Percentiles rank a stretch among this genome's conserved stretches.
phyloP scores from a whole-genome alignment of 345 rosid species.

The Populus ilicifolia region DNA sequence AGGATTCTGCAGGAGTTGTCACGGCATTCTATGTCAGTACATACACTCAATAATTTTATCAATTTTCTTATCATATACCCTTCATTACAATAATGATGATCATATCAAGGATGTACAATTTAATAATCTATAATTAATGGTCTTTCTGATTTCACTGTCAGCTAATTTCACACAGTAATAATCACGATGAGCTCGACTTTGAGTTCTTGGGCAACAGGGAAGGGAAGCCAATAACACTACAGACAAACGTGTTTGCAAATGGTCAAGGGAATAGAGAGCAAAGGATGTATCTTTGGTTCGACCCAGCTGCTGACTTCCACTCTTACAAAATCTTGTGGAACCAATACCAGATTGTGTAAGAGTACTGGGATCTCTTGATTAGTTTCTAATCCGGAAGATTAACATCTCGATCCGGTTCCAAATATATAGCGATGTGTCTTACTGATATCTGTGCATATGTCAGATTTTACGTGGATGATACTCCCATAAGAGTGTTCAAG shows the following conservation, averaged over 20 bases:
- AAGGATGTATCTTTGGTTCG: constrained; percentile 58
- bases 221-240: constrained; percentile 50
- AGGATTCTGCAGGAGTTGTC: constrained; percentile 58
- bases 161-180: constrained; percentile 42
- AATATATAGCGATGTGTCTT: no score
- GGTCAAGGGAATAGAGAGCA: constrained; percentile 64
- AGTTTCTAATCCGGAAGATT: no score
- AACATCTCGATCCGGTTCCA: background rate
- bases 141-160: constrained; percentile 8
- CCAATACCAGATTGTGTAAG: constrained; percentile 66
- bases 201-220: constrained; percentile 65
- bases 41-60: background rate
- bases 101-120: background rate
- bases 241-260: constrained; percentile 54
- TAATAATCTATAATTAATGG: background rate
- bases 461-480: constrained; percentile 57
- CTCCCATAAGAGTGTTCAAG: constrained; percentile 72
- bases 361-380: background rate
- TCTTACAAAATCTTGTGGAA: constrained; percentile 68
- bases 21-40: constrained; percentile 57
- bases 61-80: background rate
- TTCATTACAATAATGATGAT: background rate
- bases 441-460: background rate
- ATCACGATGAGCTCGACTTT: constrained; percentile 65
- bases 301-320: constrained; percentile 56